A percentile compares a stretch with the other conserved stretches of the same genome.
These are phyloP conservation scores for Tuber calosporum DNA, from an alignment of 495 filamentous ascomycete species.

Conservation along the genomic window DNA sequence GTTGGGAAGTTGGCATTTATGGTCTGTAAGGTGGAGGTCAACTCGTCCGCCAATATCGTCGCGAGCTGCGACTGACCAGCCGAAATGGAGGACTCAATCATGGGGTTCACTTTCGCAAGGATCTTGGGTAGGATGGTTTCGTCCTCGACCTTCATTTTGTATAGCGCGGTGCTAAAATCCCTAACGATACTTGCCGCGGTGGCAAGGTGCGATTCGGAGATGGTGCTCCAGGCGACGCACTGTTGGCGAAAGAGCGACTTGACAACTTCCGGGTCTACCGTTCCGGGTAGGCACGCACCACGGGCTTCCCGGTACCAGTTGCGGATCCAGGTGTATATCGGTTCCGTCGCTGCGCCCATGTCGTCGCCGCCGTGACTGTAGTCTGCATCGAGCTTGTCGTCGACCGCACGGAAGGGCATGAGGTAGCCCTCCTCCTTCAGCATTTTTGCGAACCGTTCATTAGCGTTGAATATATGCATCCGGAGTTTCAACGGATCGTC, in stretches of 20 bases:
- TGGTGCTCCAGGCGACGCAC: constrained; percentile 40
- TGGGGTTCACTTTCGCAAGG: constrained; percentile 14
- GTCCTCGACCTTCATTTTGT: constrained; percentile 13
- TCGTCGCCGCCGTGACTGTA: neutral
- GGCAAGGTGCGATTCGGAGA: constrained; percentile 38
- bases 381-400: constrained; percentile 10
- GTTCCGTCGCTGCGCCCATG: neutral
- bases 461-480: constrained; percentile 32
- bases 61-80: constrained; percentile 20
- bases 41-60: constrained; percentile 42
- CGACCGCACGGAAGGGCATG: constrained; percentile 24
- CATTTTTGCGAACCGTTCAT: constrained; percentile 20
- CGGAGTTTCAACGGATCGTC: constrained; percentile 30
- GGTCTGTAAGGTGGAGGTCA: constrained; percentile 42
- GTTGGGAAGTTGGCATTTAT: constrained; percentile 43
- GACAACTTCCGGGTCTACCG: constrained; percentile 43
- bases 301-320: constrained; percentile 41
- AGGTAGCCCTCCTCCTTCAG: constrained; percentile 28
- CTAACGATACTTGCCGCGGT: constrained; percentile 13
- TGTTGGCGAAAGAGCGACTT: constrained; percentile 44
- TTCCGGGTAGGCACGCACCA: constrained; percentile 45
- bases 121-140: constrained; percentile 15
- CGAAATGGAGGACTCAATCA: constrained; percentile 22
- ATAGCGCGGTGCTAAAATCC: constrained; percentile 12
- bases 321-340: constrained; percentile 43